phyloP scores from a whole-genome alignment of 768 basidiomycete genomes.

The Boletus coccyginus region DNA sequence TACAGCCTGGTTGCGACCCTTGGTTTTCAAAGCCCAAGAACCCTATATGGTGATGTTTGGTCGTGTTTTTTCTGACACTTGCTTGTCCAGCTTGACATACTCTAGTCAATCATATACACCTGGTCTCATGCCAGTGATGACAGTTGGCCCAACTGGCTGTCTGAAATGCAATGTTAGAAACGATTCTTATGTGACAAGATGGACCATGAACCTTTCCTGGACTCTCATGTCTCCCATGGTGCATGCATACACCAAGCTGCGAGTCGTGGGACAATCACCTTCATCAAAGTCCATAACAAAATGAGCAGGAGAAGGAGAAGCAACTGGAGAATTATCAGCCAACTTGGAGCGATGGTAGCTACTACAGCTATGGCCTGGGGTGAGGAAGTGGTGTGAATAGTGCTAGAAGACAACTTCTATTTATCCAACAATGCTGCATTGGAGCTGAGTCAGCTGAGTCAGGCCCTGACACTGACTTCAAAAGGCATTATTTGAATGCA shows the following conservation, averaged over 20 bases:
- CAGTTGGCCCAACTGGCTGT: neutral
- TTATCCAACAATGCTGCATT: neutral
- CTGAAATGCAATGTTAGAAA: slow-evolving; percentile 7
- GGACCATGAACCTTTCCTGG: neutral
- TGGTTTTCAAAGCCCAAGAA: neutral
- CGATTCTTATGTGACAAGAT: neutral
- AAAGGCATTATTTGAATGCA: neutral
- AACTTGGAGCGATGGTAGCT: neutral
- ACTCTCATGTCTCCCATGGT: neutral
- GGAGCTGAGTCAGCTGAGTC: neutral
- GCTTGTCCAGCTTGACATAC: neutral
- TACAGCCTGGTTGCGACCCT: no score
- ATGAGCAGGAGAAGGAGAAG: neutral
- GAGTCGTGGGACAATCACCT: neutral
- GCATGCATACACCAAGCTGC: neutral
- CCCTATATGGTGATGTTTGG: neutral
- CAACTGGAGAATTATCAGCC: neutral
- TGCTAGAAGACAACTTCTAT: neutral
- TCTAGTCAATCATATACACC: neutral
- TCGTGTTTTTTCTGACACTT: neutral
- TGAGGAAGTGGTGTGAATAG: neutral
- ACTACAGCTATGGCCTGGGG: neutral
- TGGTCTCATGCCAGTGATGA: neutral
- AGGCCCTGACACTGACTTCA: neutral
- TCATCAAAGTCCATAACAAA: neutral